Percentiles rank a stretch among this genome's conserved stretches.
Evolutionary conservation across 2,329 filamentous ascomycete species (phyloP).

Genomic region (Hortaea werneckii): DNA sequence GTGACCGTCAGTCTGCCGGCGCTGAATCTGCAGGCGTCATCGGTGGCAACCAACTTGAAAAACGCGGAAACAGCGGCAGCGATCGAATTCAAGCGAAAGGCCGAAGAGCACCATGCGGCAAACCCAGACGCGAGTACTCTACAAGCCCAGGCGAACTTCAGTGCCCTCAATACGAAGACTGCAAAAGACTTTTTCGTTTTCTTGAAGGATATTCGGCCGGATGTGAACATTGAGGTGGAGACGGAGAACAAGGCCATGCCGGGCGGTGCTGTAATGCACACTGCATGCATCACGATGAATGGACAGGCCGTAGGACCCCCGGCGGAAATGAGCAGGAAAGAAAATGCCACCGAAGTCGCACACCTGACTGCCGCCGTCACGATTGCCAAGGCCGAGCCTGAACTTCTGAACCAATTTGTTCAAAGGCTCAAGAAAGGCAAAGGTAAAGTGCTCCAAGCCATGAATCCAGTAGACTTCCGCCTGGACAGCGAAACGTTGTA

Average conservation of each 20-base stretch:
- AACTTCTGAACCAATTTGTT: slow-evolving; percentile 25
- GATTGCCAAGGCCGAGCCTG: slow-evolving; percentile 23
- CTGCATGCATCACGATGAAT: slow-evolving; percentile 22
- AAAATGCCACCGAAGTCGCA: slow-evolving; percentile 25
- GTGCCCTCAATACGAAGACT: slow-evolving; percentile 28
- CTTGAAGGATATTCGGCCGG: slow-evolving; percentile 15
- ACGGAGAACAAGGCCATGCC: slow-evolving; percentile 3
- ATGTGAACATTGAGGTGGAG: slow-evolving; percentile 14
- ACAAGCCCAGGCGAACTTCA: slow-evolving; percentile 16
- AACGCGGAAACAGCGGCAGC: slow-evolving; percentile 28
- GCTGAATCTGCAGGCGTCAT: slow-evolving; percentile 25
- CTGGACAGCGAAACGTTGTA: slow-evolving; percentile 23
- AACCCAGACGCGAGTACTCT: neutral
- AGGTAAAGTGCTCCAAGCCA: slow-evolving; percentile 23
- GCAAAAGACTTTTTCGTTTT: slow-evolving; percentile 29
- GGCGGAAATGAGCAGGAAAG: slow-evolving; percentile 25
- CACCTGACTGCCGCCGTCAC: slow-evolving; percentile 29
- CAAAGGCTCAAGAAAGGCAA: slow-evolving; percentile 21
- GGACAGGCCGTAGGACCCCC: slow-evolving; percentile 17
- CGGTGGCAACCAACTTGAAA: slow-evolving; percentile 16
- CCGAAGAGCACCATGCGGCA: slow-evolving; percentile 21
- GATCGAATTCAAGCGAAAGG: slow-evolving; percentile 30
- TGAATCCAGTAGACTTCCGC: slow-evolving; percentile 19
- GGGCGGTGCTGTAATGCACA: slow-evolving; percentile 2
- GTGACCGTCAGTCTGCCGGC: slow-evolving; percentile 28